These are phyloP conservation scores for Oenanthe sinensis DNA, from an alignment of 129 eudicot genomes.

Conservation along the genomic window DNA sequence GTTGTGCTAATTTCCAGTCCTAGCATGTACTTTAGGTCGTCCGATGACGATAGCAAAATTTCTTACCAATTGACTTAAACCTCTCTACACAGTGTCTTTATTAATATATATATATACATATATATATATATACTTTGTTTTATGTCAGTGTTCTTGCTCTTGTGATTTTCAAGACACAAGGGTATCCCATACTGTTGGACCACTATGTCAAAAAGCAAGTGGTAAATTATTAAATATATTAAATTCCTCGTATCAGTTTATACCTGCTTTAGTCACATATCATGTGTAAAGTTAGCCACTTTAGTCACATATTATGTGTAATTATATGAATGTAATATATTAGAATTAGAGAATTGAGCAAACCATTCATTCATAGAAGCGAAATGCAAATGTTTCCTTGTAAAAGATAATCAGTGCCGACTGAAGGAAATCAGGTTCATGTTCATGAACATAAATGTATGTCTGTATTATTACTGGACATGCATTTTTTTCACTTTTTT, in stretches of 20 bases:
- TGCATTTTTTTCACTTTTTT: background rate
- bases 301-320: background rate
- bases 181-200: background rate
- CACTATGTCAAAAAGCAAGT: background rate
- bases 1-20: background rate
- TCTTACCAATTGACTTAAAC: background rate
- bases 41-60: background rate
- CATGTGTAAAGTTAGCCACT: background rate
- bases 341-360: background rate
- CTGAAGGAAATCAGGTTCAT: background rate
- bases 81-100: background rate
- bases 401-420: background rate
- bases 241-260: background rate
- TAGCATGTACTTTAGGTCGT: background rate
- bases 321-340: background rate
- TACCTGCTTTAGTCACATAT: background rate
- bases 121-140: background rate
- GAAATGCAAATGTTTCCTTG: background rate
- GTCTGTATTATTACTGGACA: too few species aligned
- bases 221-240: background rate
- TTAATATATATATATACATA: background rate
- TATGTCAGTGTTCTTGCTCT: background rate
- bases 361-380: background rate
- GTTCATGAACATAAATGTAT: background rate
- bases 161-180: background rate